Evolutionary conservation across 345 rosid species (phyloP), one percentile per base, ranked within the genome.

Genomic region (Eucalyptus pauciflora): DNA sequence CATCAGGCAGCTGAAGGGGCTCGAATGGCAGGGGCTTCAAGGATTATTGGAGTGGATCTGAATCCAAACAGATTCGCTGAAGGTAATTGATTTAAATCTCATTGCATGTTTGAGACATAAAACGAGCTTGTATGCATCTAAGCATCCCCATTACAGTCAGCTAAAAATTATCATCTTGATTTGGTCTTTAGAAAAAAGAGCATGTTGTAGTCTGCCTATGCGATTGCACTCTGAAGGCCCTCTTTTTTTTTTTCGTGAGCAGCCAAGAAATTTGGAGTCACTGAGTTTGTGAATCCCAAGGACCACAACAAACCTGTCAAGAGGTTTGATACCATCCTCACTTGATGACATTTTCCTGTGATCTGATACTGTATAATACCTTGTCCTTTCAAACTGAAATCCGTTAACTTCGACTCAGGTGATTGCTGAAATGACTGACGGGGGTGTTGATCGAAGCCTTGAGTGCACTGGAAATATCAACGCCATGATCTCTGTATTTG

Each of bases 401-500:
- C 43, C 17, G 56, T 25, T 69, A n/a, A 31, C 58, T 58, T 37
- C 0, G 7, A 33, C 43, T 76, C 80, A 95, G 93, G 97, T 96
- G 81, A 95, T 96, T 49, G 95, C 95, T 86, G 98, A 95, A 90
- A 95, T 95, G 97, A 96, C 97, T 0, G 58, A 89, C n/a, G 97
- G 97, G 37, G 98, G 97, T 46, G 98, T 97, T 13, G 99, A 97
- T 88, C 90, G 98, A 64, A 96, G 97, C 87, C 88, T 97, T 22
- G 98, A 96, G 91, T 97, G 98, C 62, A 96, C 98, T 2, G 96
- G 98, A 87, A 95, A 92, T 93, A 50, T 93, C 62, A 92, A 94
- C 54, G 96, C 97, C 89, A 95, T 96, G 99, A 94, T 96, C 83
- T 95, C 97, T 31, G 99, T 98, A 37, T 96, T 96, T 76, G 97